Percentiles rank a stretch among this genome's conserved stretches.
Evolutionary conservation across 345 rosid genomes (phyloP).

Genomic region (Salix koriyanagi): DNA sequence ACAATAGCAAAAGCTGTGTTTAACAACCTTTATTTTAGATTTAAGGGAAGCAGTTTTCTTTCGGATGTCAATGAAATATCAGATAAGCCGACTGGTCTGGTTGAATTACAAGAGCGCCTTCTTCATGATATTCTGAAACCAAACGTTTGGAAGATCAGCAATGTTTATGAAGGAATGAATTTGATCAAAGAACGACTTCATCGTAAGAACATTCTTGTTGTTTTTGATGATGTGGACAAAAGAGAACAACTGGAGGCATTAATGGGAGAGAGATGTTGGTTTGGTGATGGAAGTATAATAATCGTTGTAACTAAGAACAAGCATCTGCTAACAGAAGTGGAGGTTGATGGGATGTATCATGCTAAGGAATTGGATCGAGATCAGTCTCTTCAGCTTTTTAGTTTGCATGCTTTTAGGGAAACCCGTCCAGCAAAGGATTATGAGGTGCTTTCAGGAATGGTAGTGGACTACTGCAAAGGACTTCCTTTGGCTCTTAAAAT

Average conservation of each 20-base stretch:
- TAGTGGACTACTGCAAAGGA: background rate
- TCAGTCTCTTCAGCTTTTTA: background rate
- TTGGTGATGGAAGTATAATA: background rate
- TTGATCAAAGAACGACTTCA: background rate
- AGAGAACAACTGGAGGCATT: background rate
- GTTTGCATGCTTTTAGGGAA: background rate
- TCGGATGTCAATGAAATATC: background rate
- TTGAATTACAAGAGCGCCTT: background rate
- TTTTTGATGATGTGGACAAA: conserved; percentile 3
- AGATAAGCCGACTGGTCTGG: background rate
- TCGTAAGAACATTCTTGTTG: conserved; percentile 2
- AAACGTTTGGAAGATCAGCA: background rate
- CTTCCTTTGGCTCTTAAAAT: conserved; percentile 1
- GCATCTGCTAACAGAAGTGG: background rate
- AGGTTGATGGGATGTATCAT: background rate
- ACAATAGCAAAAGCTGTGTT: conserved; percentile 5
- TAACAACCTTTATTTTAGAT: background rate
- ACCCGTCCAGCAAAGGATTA: background rate
- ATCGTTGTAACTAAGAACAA: background rate
- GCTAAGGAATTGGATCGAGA: background rate
- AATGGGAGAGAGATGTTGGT: background rate
- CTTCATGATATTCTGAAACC: background rate
- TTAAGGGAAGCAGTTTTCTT: background rate
- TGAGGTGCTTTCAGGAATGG: background rate
- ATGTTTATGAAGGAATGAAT: background rate